A percentile compares a stretch with the other conserved stretches of the same genome.
These are phyloP conservation scores for Monilinia vaccinii-corymbosi DNA, from an alignment of 2,329 filamentous ascomycete species.

Conservation along the genomic window DNA sequence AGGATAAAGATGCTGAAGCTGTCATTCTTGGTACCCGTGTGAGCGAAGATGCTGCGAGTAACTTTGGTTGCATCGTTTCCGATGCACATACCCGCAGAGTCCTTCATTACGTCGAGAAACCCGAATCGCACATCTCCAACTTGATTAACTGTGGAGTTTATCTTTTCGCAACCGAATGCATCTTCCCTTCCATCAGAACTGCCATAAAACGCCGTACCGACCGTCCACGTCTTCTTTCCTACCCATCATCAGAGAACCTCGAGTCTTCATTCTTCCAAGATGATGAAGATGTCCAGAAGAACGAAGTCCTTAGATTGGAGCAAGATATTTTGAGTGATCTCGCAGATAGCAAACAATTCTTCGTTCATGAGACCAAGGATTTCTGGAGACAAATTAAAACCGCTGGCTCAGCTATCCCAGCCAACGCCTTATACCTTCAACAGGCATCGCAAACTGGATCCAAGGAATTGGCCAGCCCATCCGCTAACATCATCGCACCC, in stretches of 20 bases:
- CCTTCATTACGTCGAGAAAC: constrained; percentile 98
- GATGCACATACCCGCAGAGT: constrained; percentile 91
- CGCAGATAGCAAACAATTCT: constrained; percentile 96
- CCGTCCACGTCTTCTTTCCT: constrained; percentile 83
- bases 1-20: constrained; percentile 92
- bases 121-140: constrained; percentile 94
- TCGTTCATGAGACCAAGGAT: constrained; percentile 96
- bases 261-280: constrained; percentile 59
- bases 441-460: constrained; percentile 81
- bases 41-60: constrained; percentile 80
- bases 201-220: constrained; percentile 94
- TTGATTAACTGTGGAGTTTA: constrained; percentile 99
- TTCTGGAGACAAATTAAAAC: constrained; percentile 99
- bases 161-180: constrained; percentile 88
- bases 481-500: constrained; percentile 78
- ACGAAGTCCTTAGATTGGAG: constrained; percentile 85
- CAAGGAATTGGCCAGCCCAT: constrained; percentile 72
- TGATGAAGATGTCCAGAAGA: constrained; percentile 65
- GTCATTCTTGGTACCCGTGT: constrained; percentile 92
- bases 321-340: constrained; percentile 95
- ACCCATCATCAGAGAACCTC: constrained; percentile 91
- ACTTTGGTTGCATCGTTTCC: constrained; percentile 97
- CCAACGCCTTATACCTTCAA: constrained; percentile 92
- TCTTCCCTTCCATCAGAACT: constrained; percentile 89
- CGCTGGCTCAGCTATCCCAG: constrained; percentile 89